Evolutionary conservation across 768 basidiomycete genomes (phyloP).

Genomic region (Mycena vulgaris): DNA sequence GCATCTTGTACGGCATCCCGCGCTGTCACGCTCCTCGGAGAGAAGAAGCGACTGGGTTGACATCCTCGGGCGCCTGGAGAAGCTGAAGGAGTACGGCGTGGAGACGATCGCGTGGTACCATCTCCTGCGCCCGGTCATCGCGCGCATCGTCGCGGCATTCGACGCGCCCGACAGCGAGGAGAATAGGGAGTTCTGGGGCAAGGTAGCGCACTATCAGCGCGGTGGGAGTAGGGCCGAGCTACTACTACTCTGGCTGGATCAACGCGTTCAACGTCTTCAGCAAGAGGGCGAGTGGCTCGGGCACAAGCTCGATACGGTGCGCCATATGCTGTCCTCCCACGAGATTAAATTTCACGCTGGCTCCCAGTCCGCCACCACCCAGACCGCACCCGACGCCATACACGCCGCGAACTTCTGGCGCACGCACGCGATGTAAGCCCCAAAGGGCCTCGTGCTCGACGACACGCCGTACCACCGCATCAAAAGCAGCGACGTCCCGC

Average conservation of each 20-base stretch:
- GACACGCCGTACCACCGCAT: constrained; percentile 18
- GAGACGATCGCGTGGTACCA: no score
- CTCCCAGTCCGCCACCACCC: no score
- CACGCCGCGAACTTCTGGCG: constrained; percentile 4
- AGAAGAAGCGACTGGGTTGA: constrained; percentile 40
- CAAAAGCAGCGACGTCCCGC: no score
- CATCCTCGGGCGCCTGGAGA: constrained; percentile 39
- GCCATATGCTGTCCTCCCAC: background rate
- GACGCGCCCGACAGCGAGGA: no score
- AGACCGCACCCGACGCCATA: no score
- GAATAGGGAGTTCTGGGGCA: no score
- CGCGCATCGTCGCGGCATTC: no score
- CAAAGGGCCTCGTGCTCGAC: background rate
- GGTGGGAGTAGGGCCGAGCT: constrained; percentile 1
- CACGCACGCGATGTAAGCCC: background rate
- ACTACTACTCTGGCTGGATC: constrained; percentile 34
- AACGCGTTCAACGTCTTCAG: no score
- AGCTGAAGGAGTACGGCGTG: no score
- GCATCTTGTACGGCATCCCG: constrained; percentile 1
- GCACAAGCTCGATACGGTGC: background rate
- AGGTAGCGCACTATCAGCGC: no score
- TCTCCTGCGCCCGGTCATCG: no score
- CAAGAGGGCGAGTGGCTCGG: constrained; percentile 35
- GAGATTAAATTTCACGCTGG: background rate
- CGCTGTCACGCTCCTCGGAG: constrained; percentile 33